Evolutionary conservation across 148 eudicot genomes (phyloP).

Genomic region (Vaccinium corymbosum): DNA sequence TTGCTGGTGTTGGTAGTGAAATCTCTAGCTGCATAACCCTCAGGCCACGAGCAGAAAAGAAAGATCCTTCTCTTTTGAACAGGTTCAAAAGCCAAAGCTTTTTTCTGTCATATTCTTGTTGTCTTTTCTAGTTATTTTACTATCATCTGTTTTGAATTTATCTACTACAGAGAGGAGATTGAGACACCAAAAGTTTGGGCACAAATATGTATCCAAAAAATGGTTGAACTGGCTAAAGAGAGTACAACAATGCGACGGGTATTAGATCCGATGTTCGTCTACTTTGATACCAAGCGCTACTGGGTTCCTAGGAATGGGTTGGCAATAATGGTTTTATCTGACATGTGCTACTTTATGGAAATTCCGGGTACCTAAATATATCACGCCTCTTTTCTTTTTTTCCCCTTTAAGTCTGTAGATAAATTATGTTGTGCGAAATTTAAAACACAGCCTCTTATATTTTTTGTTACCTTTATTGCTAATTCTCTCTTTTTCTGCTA

Average conservation of each 20-base stretch:
- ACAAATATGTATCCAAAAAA: constrained; percentile 77
- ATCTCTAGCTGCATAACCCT: constrained; percentile 34
- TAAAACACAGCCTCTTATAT: background rate
- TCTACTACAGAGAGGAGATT: constrained; percentile 62
- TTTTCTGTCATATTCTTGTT: background rate
- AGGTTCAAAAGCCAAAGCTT: constrained; percentile 36
- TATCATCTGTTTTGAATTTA: constrained; percentile 6
- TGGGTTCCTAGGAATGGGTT: constrained; percentile 79
- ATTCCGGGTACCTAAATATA: constrained; percentile 46
- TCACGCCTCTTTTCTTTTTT: background rate
- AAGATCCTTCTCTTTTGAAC: constrained; percentile 58
- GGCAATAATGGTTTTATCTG: constrained; percentile 68
- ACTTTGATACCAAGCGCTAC: constrained; percentile 61
- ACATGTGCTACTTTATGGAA: constrained; percentile 72
- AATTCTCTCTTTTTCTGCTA: background rate
- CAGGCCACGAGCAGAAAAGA: constrained; percentile 68
- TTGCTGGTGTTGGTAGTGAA: constrained; percentile 42
- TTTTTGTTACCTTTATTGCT: background rate
- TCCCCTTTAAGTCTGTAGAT: background rate
- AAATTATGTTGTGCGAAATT: background rate
- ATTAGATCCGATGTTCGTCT: constrained; percentile 79
- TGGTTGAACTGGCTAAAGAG: constrained; percentile 90
- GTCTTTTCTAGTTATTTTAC: background rate
- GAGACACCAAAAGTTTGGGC: constrained; percentile 92
- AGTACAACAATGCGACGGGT: constrained; percentile 78